Percentiles rank a stretch among this genome's conserved stretches.
Conservation (phyloP, 192 early-diverging fungal genomes). For the Backusella morwellensis region DNA sequence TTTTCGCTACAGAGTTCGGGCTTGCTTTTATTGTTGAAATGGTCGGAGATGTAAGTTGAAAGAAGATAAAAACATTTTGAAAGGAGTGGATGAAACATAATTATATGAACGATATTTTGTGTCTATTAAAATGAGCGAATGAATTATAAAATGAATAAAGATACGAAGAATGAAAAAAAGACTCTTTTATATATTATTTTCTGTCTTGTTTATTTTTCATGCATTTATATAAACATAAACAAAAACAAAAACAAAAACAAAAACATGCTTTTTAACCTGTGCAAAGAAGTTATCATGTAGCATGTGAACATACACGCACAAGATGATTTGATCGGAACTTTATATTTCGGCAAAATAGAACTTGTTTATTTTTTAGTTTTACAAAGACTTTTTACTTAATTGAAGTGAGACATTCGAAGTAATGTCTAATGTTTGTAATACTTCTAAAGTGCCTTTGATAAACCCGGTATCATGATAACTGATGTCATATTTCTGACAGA, state of each 20-base stretch:
- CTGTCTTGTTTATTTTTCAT: not conserved
- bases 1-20: not conserved
- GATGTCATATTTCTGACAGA: constrained; percentile 45
- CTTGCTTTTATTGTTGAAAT: not conserved
- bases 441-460: constrained; percentile 29
- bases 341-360: not conserved
- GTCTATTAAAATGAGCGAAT: not conserved
- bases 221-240: not conserved
- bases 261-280: not conserved
- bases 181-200: not conserved
- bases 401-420: constrained; percentile 25
- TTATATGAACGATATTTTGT: not conserved
- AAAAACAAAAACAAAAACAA: not conserved
- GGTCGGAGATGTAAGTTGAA: not conserved
- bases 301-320: not conserved
- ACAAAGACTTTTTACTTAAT: constrained; percentile 32
- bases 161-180: not conserved
- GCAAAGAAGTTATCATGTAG: not conserved
- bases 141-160: not conserved
- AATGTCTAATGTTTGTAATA: constrained; percentile 29
- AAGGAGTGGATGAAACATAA: not conserved
- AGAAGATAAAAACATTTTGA: not conserved
- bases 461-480: constrained; percentile 5
- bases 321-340: not conserved
- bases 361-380: constrained; percentile 8